phyloP scores from a whole-genome alignment of 225 moss, liverwort and hornwort genomes.

The Pseudoscleropodium purum region DNA sequence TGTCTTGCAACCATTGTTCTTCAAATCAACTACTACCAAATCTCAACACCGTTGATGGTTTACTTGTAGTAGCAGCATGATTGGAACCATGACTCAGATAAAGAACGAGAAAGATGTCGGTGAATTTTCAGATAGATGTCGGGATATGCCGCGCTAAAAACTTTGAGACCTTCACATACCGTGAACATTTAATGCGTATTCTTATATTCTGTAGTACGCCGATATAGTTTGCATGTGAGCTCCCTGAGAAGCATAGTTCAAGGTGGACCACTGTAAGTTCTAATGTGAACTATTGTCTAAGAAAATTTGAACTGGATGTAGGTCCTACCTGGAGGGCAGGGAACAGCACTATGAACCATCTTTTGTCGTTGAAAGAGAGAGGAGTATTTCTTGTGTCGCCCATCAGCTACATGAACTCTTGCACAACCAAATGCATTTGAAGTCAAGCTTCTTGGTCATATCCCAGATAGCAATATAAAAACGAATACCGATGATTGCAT shows the following conservation, averaged over 20 bases:
- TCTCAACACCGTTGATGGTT: not conserved
- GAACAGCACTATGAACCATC: constrained; percentile 32
- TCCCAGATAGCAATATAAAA: not conserved
- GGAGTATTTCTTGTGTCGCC: constrained; percentile 4
- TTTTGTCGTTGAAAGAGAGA: constrained; percentile 14
- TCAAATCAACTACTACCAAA: not conserved
- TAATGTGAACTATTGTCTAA: not conserved
- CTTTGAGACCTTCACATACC: not conserved
- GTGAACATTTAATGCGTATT: not conserved
- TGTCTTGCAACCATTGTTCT: not conserved
- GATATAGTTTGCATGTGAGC: not conserved
- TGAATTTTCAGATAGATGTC: not conserved
- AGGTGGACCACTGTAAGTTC: not conserved
- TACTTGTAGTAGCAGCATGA: not conserved
- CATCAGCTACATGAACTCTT: constrained; percentile 8
- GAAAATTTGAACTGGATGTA: not conserved
- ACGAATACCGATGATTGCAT: not conserved
- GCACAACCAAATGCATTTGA: not conserved
- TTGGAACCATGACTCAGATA: not conserved
- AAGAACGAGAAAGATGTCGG: not conserved
- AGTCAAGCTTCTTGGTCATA: not conserved
- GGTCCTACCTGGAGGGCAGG: constrained; percentile 35
- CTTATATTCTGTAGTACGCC: not conserved
- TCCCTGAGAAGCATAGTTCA: not conserved
- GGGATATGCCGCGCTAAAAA: not conserved